These are phyloP conservation scores for Candida ponderosae DNA, from an alignment of 805 yeast species.

Conservation along the genomic window DNA sequence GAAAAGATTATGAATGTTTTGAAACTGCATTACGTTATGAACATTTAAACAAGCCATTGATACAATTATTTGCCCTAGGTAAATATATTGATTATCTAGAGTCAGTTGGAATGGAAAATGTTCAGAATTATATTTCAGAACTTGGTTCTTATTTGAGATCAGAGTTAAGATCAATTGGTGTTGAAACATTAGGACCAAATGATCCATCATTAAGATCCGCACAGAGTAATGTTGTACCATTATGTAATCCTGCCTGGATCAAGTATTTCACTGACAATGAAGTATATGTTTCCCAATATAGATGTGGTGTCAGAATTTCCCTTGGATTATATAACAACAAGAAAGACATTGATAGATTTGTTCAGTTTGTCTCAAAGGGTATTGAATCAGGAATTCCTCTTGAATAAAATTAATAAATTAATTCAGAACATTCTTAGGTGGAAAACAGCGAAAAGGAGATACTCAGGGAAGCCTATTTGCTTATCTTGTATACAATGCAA, in stretches of 20 bases:
- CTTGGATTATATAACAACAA: slow-evolving; percentile 1
- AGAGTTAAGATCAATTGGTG: not conserved
- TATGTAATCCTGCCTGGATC: not conserved
- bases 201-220: not conserved
- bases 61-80: not conserved
- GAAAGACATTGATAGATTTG: not conserved
- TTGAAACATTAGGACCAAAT: not conserved
- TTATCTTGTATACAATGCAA: no score
- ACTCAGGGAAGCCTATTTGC: no score
- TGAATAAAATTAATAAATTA: no score
- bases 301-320: slow-evolving; percentile 2
- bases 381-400: not conserved
- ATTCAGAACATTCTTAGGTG: no score
- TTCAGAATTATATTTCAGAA: not conserved
- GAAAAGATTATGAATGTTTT: not conserved
- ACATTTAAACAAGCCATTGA: not conserved
- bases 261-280: not conserved
- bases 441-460: no score
- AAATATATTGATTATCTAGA: not conserved
- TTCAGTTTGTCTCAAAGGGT: not conserved
- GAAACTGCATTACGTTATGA: not conserved
- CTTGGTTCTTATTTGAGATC: not conserved
- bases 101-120: not conserved
- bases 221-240: not conserved
- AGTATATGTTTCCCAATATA: not conserved